Evolutionary conservation across 148 eudicot genomes (phyloP), one percentile per base, ranked within the genome.

Genomic region (Diospyros kaki): DNA sequence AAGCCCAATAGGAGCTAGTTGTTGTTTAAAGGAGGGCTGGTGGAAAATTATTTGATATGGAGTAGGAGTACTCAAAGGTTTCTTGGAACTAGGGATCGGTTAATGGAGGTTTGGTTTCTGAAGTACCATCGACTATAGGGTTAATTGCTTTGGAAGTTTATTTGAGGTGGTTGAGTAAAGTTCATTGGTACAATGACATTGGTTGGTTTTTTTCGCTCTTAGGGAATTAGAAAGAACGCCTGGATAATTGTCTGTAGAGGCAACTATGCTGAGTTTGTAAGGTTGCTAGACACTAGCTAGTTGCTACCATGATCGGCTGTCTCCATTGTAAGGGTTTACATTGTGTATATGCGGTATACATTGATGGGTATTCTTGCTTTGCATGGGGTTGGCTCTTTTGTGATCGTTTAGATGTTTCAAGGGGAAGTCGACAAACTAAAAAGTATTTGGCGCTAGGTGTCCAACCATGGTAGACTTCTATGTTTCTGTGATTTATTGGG

Each of bases 41-140:
- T 64, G 58, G 11, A 54, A 52, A 44, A 52, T 64, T 53, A 42
- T 43, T 2, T 42, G 60, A 61, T 45, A 53, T 38, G 40, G 13
- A 46, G 11, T 64, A 76, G 40, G 13, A 46, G 11, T 64, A 76
- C 10, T 43, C 61, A 53, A 41, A 9, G 17, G 71, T 40, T 74
- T 39, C 52, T 64, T 52, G 48, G 69, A 64, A 72, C 64, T 65
- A 56, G 66, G 56, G 45, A 39, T 66, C 39, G 76, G 18, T 64
- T 44, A 43, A 17, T 13, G 68, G 67, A 43, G 66, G 71, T 43
- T 71, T 51, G 50, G 63, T 73, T 66, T 28, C 76, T 63, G 65
- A 44, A 39, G 43, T 28, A 46, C 66, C 55, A 48, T 71, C 18
- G 42, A 41, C 45, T 61, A 73, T 15, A 15, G 46, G 17, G 61